Percentiles rank a stretch among this genome's conserved stretches.
These are phyloP conservation scores for Neospora caninum DNA, from an alignment of 169 alveolate species.

Conservation along the genomic window DNA sequence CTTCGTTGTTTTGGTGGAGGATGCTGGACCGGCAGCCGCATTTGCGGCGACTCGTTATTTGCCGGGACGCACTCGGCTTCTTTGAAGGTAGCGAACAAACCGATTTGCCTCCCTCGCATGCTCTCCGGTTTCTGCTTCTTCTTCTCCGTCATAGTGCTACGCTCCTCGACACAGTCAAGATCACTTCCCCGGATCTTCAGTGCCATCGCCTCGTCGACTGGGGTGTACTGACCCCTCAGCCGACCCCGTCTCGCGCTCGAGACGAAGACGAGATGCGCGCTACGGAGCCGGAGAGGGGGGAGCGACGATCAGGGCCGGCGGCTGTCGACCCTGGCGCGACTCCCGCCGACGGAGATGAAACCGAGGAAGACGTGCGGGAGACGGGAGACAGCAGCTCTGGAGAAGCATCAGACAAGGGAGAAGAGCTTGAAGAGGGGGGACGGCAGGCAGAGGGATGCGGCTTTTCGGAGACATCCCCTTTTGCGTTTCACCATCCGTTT, in stretches of 20 bases:
- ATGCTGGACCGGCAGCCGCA: not conserved
- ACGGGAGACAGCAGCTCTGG: too few relatives aligned
- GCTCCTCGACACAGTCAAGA: not conserved
- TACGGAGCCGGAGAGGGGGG: too few relatives aligned
- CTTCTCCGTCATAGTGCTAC: not conserved
- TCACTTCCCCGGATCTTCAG: slow-evolving; percentile 33
- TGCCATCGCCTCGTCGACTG: slow-evolving; percentile 20
- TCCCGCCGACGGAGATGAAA: too few relatives aligned
- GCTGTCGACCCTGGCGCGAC: too few relatives aligned
- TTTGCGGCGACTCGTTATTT: not conserved
- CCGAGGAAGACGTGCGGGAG: too few relatives aligned
- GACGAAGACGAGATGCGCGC: too few relatives aligned
- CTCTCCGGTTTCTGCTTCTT: not conserved
- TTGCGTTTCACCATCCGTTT: too few relatives aligned
- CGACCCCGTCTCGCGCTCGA: not conserved
- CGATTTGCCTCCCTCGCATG: not conserved
- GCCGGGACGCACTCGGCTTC: not conserved
- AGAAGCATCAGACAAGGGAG: too few relatives aligned
- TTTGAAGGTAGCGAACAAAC: not conserved
- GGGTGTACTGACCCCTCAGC: not conserved
- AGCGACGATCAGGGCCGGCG: too few relatives aligned
- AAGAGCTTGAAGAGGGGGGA: too few relatives aligned
- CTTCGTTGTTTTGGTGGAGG: slow-evolving; percentile 16
- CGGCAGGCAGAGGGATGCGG: too few relatives aligned
- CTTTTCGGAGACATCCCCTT: too few relatives aligned